Conservation (phyloP, 2,329 filamentous ascomycete species). For the Fusarium sp. region DNA sequence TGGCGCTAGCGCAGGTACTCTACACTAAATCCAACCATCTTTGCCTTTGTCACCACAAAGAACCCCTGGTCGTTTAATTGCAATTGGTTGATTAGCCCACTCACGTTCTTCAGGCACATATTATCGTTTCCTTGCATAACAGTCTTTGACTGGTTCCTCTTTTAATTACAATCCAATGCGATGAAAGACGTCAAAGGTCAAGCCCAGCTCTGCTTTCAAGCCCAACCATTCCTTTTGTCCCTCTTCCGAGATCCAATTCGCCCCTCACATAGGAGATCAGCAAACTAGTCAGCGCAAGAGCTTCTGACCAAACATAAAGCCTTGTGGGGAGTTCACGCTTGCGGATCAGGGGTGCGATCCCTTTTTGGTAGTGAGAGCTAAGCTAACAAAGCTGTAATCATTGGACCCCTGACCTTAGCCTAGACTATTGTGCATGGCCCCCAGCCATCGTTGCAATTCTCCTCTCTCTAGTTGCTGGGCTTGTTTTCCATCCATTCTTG, state of each 20-base stretch:
- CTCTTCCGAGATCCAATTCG: conserved; percentile 4
- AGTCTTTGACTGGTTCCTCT: conserved; percentile 7
- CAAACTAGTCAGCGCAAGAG: conserved; percentile 1
- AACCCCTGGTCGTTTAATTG: conserved; percentile 14
- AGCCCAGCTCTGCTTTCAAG: conserved; percentile 10
- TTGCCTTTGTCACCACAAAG: conserved; percentile 32
- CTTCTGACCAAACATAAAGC: conserved; percentile 1
- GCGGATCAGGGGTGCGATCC: conserved; percentile 29
- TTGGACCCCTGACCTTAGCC: conserved; percentile 36
- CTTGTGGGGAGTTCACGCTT: conserved; percentile 34
- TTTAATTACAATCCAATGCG: conserved; percentile 12
- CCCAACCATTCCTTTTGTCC: conserved; percentile 27
- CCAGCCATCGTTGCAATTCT: conserved; percentile 38
- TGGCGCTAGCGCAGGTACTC: conserved; percentile 39
- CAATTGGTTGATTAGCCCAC: conserved; percentile 27
- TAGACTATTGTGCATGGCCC: conserved; percentile 35
- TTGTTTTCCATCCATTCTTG: conserved; percentile 23
- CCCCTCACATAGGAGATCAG: conserved; percentile 19
- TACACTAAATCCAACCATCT: conserved; percentile 13
- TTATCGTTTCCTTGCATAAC: conserved; percentile 13
- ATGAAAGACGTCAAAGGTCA: conserved; percentile 9
- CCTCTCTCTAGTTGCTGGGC: conserved; percentile 23
- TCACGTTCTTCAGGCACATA: conserved; percentile 29
- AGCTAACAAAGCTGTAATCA: conserved; percentile 12
- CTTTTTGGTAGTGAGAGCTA: conserved; percentile 1